Conservation (phyloP, 129 eudicot genomes). For the Flaveria bidentis region DNA sequence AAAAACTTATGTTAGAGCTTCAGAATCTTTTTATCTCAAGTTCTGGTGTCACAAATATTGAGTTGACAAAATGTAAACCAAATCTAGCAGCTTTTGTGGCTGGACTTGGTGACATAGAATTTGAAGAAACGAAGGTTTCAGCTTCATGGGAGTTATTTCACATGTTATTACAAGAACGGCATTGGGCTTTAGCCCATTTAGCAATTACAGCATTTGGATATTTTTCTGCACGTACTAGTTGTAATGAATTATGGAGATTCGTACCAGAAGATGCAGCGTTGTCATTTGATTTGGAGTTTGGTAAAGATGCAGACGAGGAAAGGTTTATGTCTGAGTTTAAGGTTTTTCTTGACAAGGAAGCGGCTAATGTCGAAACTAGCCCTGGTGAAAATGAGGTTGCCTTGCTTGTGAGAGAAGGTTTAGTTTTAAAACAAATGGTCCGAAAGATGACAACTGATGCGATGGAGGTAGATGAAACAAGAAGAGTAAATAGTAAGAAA, state of each 20-base stretch:
- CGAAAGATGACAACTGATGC: constrained; percentile 26
- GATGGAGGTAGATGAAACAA: constrained; percentile 55
- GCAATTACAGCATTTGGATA: constrained; percentile 77
- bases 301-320: constrained; percentile 60
- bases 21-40: constrained; percentile 60
- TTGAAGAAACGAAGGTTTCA: constrained; percentile 54
- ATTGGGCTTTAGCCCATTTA: constrained; percentile 84
- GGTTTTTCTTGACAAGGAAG: constrained; percentile 77
- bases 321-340: constrained; percentile 89
- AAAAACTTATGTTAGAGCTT: constrained; percentile 61
- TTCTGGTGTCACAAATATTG: constrained; percentile 39
- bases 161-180: constrained; percentile 75
- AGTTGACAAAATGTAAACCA: constrained; percentile 71
- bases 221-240: constrained; percentile 82
- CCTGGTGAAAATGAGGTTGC: constrained; percentile 43
- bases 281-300: constrained; percentile 66
- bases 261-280: constrained; percentile 89
- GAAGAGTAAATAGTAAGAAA: constrained; percentile 42
- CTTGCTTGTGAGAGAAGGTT: constrained; percentile 54
- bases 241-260: constrained; percentile 84
- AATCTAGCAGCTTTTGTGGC: constrained; percentile 74
- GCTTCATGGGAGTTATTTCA: constrained; percentile 74
- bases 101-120: constrained; percentile 62
- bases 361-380: constrained; percentile 41
- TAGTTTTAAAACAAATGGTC: constrained; percentile 46